Percentiles rank a stretch among this genome's conserved stretches.
phyloP scores from a whole-genome alignment of 2,329 filamentous ascomycete genomes.

The Davidsoniella neocaledoniae region DNA sequence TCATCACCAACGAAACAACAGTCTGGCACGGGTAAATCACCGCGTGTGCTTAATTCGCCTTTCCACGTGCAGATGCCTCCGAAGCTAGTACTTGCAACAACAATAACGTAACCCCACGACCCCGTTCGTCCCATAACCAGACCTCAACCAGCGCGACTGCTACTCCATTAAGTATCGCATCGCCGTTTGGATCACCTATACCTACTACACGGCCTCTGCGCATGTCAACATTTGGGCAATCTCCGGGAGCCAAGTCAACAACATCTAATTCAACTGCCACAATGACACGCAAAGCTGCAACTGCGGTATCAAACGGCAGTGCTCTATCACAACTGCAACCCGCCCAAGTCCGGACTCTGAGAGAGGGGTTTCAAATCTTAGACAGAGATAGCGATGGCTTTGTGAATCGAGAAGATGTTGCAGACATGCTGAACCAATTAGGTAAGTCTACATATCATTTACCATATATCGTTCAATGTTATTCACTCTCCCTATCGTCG shows the following conservation, averaged over 20 bases:
- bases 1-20: conserved; percentile 38
- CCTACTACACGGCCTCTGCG: not conserved
- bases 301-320: conserved; percentile 24
- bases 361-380: conserved; percentile 85
- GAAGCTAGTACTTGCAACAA: not conserved
- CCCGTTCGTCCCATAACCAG: conserved; percentile 5
- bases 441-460: conserved; percentile 29
- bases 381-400: conserved; percentile 76
- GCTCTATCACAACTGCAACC: conserved; percentile 60
- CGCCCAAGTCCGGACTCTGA: conserved; percentile 67
- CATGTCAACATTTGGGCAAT: conserved; percentile 5
- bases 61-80: conserved; percentile 15
- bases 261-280: conserved; percentile 3
- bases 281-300: conserved; percentile 10
- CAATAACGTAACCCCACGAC: not conserved
- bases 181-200: conserved; percentile 6
- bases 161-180: not conserved
- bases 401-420: conserved; percentile 68
- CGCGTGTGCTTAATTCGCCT: conserved; percentile 24
- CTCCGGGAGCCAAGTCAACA: conserved; percentile 5
- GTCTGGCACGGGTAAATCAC: conserved; percentile 7
- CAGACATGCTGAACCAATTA: conserved; percentile 72
- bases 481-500: too few relatives aligned
- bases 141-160: not conserved
- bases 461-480: not conserved